Evolutionary conservation across 192 early-diverging fungal species (phyloP).

Genomic region (Geranomyces variabilis): DNA sequence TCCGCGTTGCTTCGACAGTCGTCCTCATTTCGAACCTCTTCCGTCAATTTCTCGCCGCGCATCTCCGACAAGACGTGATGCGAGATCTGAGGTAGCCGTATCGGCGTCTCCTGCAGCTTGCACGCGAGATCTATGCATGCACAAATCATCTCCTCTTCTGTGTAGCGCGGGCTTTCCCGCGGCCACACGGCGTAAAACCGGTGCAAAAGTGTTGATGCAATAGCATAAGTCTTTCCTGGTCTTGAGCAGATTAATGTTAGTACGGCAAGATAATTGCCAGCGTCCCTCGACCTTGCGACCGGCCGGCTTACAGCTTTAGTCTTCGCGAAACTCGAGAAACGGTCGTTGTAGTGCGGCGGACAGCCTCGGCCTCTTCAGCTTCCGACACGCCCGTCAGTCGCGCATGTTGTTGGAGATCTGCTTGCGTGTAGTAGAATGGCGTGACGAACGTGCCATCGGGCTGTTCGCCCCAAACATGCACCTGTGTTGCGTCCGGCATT

Average conservation of each 20-base stretch:
- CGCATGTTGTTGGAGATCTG: slow-evolving; percentile 2
- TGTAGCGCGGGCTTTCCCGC: slow-evolving; percentile 22
- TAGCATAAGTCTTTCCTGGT: slow-evolving; percentile 33
- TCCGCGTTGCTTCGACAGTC: too few relatives aligned
- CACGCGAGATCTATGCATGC: slow-evolving; percentile 35
- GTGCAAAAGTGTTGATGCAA: slow-evolving; percentile 16
- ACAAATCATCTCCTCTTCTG: slow-evolving; percentile 27
- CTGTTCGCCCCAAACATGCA: slow-evolving; percentile 27
- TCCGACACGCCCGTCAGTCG: slow-evolving; percentile 14
- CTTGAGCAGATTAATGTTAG: not conserved
- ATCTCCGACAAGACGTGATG: slow-evolving; percentile 24
- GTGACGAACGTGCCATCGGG: slow-evolving; percentile 26
- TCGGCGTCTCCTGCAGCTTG: slow-evolving; percentile 33
- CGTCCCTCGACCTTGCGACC: not conserved
- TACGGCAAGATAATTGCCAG: not conserved
- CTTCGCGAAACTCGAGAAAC: slow-evolving; percentile 8
- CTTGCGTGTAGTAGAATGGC: slow-evolving; percentile 24
- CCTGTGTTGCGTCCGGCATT: not conserved
- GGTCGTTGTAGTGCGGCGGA: slow-evolving; percentile 12
- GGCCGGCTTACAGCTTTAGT: slow-evolving; percentile 22
- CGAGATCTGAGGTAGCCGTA: slow-evolving; percentile 18
- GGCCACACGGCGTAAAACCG: slow-evolving; percentile 35
- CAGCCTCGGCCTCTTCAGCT: slow-evolving; percentile 13
- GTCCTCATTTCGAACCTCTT: slow-evolving; percentile 7
- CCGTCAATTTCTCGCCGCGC: slow-evolving; percentile 18